Base-by-base conservation (phyloP, 768 basidiomycete genomes). In the Pulveroboletus ravenelii region DNA sequence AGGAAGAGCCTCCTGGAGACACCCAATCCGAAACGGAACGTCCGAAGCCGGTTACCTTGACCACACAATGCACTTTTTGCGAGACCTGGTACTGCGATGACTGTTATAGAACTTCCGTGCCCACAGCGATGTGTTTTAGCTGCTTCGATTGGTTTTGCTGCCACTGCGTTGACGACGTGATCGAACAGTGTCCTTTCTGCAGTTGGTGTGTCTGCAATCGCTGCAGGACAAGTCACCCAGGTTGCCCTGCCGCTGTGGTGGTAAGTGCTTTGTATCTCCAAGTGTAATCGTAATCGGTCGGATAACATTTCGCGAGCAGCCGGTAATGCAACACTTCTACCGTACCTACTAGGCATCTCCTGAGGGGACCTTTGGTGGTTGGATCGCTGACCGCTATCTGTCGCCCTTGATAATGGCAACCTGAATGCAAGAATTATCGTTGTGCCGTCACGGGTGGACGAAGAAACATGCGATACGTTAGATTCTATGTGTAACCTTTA, bases 71-170 rank as follows among this genome's bases (percentile, higher is more conserved):
- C 32, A 6, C 1, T 23, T 0, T 25, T 2, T 61, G 61, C n/a
- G 5, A 15, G 1, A 6, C 10, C 4, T 56, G 50, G 57, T 36
- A 15, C 10, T 61, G 61, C 35, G 8, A 3, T 17, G 27, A 39
- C 8, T 62, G 60, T n/a, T 1, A 31, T 10, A 23, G 4, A 23
- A 5, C 5, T 2, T 30, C 34, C 10, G 5, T 3, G 9, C 31
- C 34, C 5, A 25, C 41, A 10, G 17, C 30, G 4, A 34, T 1
- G 3, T 62, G 60, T 7, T 10, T 12, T 15, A 17, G 29, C 10
- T 60, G 57, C 17, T 0, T 10, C 17, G 0, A 5, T 3, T 56
- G 48, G 61, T 47, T 32, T 25, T 61, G 57, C 34, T 12, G 9
- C 3, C 3, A 1, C 1, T 61, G 57, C 29, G 0, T 47, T 7